Base-by-base conservation (phyloP, 495 filamentous ascomycete species). In the Gamarada debralockiae region DNA sequence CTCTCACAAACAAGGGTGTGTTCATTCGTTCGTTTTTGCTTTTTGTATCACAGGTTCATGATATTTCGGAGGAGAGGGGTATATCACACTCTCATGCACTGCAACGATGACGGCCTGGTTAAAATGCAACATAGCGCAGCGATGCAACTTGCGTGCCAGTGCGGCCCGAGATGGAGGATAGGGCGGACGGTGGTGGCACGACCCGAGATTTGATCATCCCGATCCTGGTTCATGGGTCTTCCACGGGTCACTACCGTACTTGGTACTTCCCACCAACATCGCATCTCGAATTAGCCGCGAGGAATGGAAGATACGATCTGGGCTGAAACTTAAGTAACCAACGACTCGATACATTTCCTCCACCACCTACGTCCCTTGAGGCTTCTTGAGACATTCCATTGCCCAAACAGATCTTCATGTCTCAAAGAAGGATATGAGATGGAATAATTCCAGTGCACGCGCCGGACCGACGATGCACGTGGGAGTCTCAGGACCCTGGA, bases 121-220 rank as follows among this genome's bases (percentile, higher is more conserved):
- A 45, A 53, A 46, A 22, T 24, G 22, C 23, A n/a, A n/a, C n/a
- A n/a, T n/a, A n/a, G n/a, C n/a, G n/a, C n/a, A n/a, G n/a, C n/a
- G n/a, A n/a, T n/a, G n/a, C n/a, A n/a, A n/a, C n/a, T 29, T 25
- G 36, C 43, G 36, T 52, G 41, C 46, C 52, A 59, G 13, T 43
- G 49, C 57, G 52, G 52, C 18, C 43, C 50, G 50, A 45, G 50
- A 33, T 37, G 45, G 44, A 48, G 4, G 14, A 18, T 13, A 14
- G 17, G 13, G 36, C 3, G 17, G 13, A 18, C 13, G 47, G 23
- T 33, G 52, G 39, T 48, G 58, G 57, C 25, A 53, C 57, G 48
- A 55, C 53, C 58, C 53, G 52, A 55, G 52, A 43, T 46, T 21
- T 15, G 45, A 53, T 58, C 57, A 34, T 40, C 55, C 56, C 29